Evolutionary conservation across 1,139 yeast species (phyloP), one percentile per base, ranked within the genome.

Genomic region (Candida buenavistaensis): DNA sequence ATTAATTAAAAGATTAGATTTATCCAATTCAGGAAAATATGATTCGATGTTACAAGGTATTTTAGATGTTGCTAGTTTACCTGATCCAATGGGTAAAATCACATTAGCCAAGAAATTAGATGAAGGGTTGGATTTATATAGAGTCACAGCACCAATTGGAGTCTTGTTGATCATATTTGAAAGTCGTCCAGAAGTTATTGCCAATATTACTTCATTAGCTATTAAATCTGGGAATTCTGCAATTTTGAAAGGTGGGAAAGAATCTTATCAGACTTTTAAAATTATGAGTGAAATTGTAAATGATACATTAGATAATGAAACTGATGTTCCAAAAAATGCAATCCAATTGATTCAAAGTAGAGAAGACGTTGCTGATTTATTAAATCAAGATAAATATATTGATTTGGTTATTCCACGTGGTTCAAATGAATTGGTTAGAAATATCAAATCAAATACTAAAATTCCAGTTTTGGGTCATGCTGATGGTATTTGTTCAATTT

Each of bases 391-490:
- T 59, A 77, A 75, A 52, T 87, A 83, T 58, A 92, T 94, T 43
- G 98, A 94, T 57, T 72, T 94, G 58, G 98, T 94, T 23, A 88
- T 94, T 50, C 99, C 99, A 41, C 76, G 99, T 54, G 99, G 99
- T 6, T 86, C 96, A 23, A 92, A 92, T 52, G 94, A 80, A 43
- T 74, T 94, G 44, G 99, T 94, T 15, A 77, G 86, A 48, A 78
- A 72, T 57, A 89, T 94, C 58, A 92, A 94, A 60, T 72, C 78
- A 26, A 78, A 79, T 54, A 92, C 98, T 20, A 88, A 89, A 57
- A 94, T 94, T 47, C 97, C 98, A 3, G 98, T 94, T 5, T 66
- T 94, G 59, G 99, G 99, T 36, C 99, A 94, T 59, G 98, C 99
- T 7, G 98, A 92, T 59, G 99, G 99, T 33, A 84, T 92, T 40